Percentiles rank a stretch among this genome's conserved stretches.
These are phyloP conservation scores for Rhodocollybia butyracea DNA, from an alignment of 768 basidiomycete species.

Conservation along the genomic window DNA sequence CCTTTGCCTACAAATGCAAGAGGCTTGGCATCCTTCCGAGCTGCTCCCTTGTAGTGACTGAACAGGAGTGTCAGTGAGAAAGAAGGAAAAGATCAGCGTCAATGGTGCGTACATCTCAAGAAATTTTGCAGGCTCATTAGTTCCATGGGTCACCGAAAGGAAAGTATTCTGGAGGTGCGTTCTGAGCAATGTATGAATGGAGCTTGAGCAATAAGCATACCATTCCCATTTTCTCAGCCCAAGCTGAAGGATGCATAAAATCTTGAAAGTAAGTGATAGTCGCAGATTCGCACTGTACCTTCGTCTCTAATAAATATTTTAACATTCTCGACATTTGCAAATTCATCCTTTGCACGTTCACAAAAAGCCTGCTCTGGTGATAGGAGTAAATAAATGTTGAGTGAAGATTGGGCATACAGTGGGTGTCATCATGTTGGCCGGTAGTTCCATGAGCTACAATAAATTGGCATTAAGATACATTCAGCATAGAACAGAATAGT, in stretches of 20 bases:
- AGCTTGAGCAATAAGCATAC: conserved; percentile 28
- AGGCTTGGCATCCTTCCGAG: conserved; percentile 51
- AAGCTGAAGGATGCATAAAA: conserved; percentile 48
- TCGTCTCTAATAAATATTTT: conserved; percentile 70
- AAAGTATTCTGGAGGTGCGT: conserved; percentile 87
- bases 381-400: neutral
- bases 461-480: no score
- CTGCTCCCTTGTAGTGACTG: conserved; percentile 81
- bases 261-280: no score
- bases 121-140: conserved; percentile 81
- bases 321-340: conserved; percentile 63
- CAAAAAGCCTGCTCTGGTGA: conserved; percentile 51
- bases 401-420: conserved; percentile 45
- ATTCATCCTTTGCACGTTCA: conserved; percentile 65
- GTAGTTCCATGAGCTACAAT: conserved; percentile 73
- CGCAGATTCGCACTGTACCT: no score
- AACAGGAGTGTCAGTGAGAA: neutral
- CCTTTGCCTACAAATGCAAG: conserved; percentile 84
- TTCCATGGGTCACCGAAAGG: conserved; percentile 83
- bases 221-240: conserved; percentile 86
- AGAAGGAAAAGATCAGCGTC: neutral
- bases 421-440: conserved; percentile 84
- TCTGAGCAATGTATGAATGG: no score
- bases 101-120: conserved; percentile 64
- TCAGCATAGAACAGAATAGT: neutral